Conservation (phyloP, 805 yeast species). For the Schwanniomyces sp. region DNA sequence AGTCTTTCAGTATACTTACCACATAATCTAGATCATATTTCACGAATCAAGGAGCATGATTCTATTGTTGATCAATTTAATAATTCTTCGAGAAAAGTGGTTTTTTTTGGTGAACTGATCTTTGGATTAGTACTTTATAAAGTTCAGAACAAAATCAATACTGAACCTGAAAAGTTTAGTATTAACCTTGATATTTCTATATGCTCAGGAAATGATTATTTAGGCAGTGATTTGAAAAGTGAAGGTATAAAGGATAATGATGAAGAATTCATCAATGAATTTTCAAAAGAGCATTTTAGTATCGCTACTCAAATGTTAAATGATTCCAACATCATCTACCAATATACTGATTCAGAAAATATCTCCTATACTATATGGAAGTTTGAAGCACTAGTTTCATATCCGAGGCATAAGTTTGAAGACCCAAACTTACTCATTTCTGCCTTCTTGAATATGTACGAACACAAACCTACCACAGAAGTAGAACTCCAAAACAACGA, state of each 20-base stretch:
- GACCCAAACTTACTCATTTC: slow-evolving; percentile 24
- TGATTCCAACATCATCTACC: slow-evolving; percentile 9
- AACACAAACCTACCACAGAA: neutral
- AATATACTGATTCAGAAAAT: slow-evolving; percentile 5
- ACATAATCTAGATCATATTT: neutral
- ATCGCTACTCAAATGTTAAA: slow-evolving; percentile 3
- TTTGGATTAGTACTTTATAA: slow-evolving; percentile 25
- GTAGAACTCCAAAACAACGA: neutral
- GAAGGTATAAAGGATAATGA: neutral
- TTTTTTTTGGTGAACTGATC: slow-evolving; percentile 32
- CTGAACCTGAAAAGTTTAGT: neutral
- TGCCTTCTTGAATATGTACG: slow-evolving; percentile 15
- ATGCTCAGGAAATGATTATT: slow-evolving; percentile 14
- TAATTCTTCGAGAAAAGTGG: slow-evolving; percentile 11
- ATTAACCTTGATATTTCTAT: slow-evolving; percentile 19
- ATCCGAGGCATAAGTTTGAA: slow-evolving; percentile 28
- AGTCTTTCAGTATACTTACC: slow-evolving; percentile 8
- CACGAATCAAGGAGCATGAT: neutral
- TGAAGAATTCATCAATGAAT: neutral
- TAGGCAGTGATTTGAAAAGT: slow-evolving; percentile 12
- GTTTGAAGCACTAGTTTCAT: slow-evolving; percentile 26
- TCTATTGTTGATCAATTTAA: slow-evolving; percentile 1
- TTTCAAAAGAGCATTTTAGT: slow-evolving; percentile 3
- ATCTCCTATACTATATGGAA: slow-evolving; percentile 22
- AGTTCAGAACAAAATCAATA: neutral